phyloP scores from a whole-genome alignment of 805 yeast genomes.

The Maudiozyma bulderi region DNA sequence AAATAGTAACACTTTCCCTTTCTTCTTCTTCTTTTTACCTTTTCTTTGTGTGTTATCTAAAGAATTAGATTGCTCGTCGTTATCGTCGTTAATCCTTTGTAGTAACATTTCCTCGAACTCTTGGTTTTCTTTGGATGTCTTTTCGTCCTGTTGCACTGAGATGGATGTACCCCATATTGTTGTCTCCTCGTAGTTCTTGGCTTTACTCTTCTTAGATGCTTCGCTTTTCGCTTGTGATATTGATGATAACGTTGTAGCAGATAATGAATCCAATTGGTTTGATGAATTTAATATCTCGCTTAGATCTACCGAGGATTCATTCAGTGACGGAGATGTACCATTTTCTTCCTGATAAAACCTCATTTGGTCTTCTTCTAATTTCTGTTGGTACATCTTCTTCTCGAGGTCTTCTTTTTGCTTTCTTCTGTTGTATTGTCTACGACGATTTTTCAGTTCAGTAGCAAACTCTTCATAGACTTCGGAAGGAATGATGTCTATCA shows the following conservation, averaged over 20 bases:
- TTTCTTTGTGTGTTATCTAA: conserved; percentile 13
- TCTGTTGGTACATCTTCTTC: conserved; percentile 44
- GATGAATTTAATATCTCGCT: not conserved
- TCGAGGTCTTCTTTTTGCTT: conserved; percentile 52
- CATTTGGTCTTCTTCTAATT: conserved; percentile 47
- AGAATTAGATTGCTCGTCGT: not conserved
- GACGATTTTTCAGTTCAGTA: conserved; percentile 48
- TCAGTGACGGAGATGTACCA: conserved; percentile 31
- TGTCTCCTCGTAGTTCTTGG: conserved; percentile 29
- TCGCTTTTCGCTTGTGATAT: not conserved
- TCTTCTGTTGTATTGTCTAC: conserved; percentile 40
- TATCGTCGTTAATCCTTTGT: conserved; percentile 38
- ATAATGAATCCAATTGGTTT: conserved; percentile 3
- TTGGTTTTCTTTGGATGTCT: conserved; percentile 34
- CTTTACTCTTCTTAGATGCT: not conserved
- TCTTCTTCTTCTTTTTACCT: conserved; percentile 42
- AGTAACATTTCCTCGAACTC: conserved; percentile 43
- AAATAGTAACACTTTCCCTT: conserved; percentile 26
- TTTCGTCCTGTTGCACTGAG: conserved; percentile 25
- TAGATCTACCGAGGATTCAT: conserved; percentile 23
- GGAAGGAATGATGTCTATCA: conserved; percentile 32
- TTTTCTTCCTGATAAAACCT: conserved; percentile 56
- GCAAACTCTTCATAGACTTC: conserved; percentile 40
- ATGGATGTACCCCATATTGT: conserved; percentile 71
- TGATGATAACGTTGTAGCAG: not conserved